Evolutionary conservation across 2,329 filamentous ascomycete species (phyloP), one percentile per base, ranked within the genome.

Genomic region (Pseudogymnoascus sp.): DNA sequence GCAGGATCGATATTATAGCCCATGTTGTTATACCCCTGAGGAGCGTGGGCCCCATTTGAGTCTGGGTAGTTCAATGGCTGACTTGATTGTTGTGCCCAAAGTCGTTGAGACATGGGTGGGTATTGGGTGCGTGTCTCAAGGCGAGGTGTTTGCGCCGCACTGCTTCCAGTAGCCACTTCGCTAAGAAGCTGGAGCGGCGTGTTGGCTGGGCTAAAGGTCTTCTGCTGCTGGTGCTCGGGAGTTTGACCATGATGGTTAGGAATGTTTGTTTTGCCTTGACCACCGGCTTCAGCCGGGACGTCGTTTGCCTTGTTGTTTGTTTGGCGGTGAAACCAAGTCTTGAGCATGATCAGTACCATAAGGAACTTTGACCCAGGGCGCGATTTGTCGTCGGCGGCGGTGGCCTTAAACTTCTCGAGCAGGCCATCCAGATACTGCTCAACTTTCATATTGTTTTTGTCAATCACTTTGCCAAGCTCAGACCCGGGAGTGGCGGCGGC

Each of bases 341-440:
- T 83, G 27, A 92, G 75, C 85, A 91, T 87, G 59, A 81, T 77
- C 8, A 92, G 75, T 5, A 91, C 85, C 63, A 89, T 79, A 2
- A 88, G 77, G 65, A 92, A 92, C 72, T 90, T 91, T 59, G 80
- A 78, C 0, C 87, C 83, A 0, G 87, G 84, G 1, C 86, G 80
- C 48, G 84, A 89, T 63, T 81, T 82, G 59, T 87, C 83, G 0
- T 82, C 80, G 3, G 82, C 82, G 0, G 87, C 86, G 0, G 86
- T 80, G 39, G 81, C 79, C 63, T 81, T 80, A 68, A 93, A 88
- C 67, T 87, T 86, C 1, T 85, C 80, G 1, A 90, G 82, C 18
- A 92, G 77, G n/a, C 79, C 80, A 65, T 90, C 86, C 2, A 95
- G 78, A 70, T 90, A 88, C 61, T 82, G 77, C 65, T 85, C 81